Percentiles rank a stretch among this genome's conserved stretches.
Conservation (phyloP, 106 monocot species). For the Dendrobium catenatum region DNA sequence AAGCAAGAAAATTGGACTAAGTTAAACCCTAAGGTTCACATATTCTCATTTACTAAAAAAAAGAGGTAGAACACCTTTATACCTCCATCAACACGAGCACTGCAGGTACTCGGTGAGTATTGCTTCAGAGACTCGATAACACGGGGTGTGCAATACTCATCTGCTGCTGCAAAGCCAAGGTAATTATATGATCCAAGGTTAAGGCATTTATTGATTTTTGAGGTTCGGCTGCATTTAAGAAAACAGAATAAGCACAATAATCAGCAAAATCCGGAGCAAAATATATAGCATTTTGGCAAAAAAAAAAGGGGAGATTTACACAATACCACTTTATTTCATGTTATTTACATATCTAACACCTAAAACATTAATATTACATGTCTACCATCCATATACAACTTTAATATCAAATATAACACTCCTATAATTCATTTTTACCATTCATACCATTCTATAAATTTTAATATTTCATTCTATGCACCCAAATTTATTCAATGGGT, state of each 20-base stretch:
- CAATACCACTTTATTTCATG: too few relatives aligned
- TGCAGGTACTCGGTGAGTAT: slow-evolving; percentile 88
- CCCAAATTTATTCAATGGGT: too few relatives aligned
- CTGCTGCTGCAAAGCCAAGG: slow-evolving; percentile 92
- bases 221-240: slow-evolving; percentile 58
- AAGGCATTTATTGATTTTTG: slow-evolving; percentile 63
- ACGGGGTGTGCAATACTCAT: slow-evolving; percentile 93
- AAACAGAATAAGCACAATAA: not conserved
- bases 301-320: not conserved
- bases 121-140: slow-evolving; percentile 80
- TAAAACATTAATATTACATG: too few relatives aligned
- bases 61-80: slow-evolving; percentile 6
- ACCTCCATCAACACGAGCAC: slow-evolving; percentile 89
- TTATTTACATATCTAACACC: too few relatives aligned
- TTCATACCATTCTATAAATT: too few relatives aligned
- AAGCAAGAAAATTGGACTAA: slow-evolving; percentile 6
- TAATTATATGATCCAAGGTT: slow-evolving; percentile 97
- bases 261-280: not conserved
- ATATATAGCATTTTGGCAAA: not conserved
- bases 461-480: too few relatives aligned
- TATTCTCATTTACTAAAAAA: not conserved
- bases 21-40: not conserved
- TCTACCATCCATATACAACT: too few relatives aligned
- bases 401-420: too few relatives aligned
- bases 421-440: too few relatives aligned